Conservation (phyloP, 2,329 filamentous ascomycete genomes). For the Colletotrichum chlorophyti region DNA sequence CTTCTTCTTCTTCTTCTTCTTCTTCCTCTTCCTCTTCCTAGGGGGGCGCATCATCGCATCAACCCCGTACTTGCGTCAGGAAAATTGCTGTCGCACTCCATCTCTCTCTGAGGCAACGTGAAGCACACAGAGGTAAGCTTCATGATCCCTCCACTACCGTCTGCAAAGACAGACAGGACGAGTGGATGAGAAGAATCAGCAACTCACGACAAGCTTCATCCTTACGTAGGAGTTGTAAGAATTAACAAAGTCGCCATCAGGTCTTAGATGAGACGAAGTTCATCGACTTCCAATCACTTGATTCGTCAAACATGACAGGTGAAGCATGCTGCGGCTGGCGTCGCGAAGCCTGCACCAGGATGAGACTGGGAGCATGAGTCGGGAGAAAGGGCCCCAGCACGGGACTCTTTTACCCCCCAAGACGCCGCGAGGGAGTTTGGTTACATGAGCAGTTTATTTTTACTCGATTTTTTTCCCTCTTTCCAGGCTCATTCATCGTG, state of each 20-base stretch:
- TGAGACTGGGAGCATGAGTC: constrained; percentile 10
- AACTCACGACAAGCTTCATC: neutral
- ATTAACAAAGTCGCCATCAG: neutral
- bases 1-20: neutral
- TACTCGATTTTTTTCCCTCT: too few relatives aligned
- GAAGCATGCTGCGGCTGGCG: neutral
- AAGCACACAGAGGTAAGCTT: neutral
- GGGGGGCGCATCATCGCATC: neutral
- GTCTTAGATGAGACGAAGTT: neutral
- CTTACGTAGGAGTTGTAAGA: neutral
- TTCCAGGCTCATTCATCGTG: neutral
- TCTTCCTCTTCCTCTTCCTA: neutral
- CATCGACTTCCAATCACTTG: neutral
- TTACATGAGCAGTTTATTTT: too few relatives aligned
- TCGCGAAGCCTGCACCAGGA: neutral
- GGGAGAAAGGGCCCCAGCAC: neutral
- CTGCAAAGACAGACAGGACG: neutral
- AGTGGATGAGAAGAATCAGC: neutral
- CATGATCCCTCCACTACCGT: too few relatives aligned
- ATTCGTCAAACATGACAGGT: neutral
- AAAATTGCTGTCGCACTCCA: neutral
- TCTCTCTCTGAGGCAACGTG: neutral
- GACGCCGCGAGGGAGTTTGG: too few relatives aligned
- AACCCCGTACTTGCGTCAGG: too few relatives aligned
- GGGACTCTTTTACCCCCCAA: too few relatives aligned